These are phyloP conservation scores for Cutaneotrichosporon sp. DNA, from an alignment of 1,284 basidiomycete genomes.

Conservation along the genomic window DNA sequence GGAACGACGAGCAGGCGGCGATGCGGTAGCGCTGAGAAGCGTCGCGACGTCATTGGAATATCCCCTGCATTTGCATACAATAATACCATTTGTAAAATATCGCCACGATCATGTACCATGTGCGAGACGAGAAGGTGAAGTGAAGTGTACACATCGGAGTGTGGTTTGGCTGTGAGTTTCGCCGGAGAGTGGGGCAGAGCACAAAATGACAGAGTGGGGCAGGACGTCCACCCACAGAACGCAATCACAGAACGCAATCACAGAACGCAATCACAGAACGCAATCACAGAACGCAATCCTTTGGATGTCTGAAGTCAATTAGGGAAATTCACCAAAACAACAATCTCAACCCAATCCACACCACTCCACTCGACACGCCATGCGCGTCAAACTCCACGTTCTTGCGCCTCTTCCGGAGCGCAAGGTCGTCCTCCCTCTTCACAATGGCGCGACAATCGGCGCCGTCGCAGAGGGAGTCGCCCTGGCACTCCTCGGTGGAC, in stretches of 20 bases:
- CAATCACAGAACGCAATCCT: no score
- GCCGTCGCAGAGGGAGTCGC: constrained; percentile 3
- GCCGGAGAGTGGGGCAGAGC: no score
- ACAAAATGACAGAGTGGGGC: not conserved
- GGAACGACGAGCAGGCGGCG: no score
- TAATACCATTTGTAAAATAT: constrained; percentile 5
- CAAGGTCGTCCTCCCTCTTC: constrained; percentile 25
- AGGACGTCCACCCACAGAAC: no score
- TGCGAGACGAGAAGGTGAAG: no score
- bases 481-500: not conserved
- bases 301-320: not conserved
- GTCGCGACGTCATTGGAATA: not conserved
- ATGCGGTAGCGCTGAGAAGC: not conserved
- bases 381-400: constrained; percentile 36
- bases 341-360: not conserved
- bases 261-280: no score
- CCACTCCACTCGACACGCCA: constrained; percentile 5
- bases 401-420: constrained; percentile 29
- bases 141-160: no score
- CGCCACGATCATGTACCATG: not conserved
- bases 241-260: no score
- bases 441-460: not conserved
- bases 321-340: not conserved
- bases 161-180: no score
- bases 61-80: constrained; percentile 7